Evolutionary conservation across 2,329 filamentous ascomycete genomes (phyloP).

Genomic region (Fusarium nematophilum): DNA sequence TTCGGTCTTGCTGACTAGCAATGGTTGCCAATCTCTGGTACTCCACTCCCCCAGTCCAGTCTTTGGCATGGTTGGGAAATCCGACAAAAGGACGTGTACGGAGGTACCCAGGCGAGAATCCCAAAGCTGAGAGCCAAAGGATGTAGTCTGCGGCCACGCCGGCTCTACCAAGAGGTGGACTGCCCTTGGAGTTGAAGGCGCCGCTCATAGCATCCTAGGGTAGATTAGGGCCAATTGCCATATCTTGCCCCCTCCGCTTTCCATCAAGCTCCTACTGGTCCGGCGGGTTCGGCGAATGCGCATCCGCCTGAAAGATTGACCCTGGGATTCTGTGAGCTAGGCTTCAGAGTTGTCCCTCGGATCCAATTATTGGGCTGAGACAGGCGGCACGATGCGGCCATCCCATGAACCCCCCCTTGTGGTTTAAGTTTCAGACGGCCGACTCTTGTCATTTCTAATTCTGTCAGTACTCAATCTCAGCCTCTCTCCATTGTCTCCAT

Average conservation of each 20-base stretch:
- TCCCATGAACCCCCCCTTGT: constrained; percentile 34
- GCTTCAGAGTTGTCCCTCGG: constrained; percentile 31
- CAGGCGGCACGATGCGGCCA: constrained; percentile 40
- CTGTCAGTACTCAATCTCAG: constrained; percentile 4
- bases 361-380: constrained; percentile 44
- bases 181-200: neutral
- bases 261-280: constrained; percentile 18
- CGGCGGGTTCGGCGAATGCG: constrained; percentile 14
- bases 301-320: constrained; percentile 32
- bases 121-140: neutral
- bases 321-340: constrained; percentile 35
- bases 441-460: constrained; percentile 13
- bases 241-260: constrained; percentile 6
- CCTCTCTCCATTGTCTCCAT: constrained; percentile 18
- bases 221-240: neutral
- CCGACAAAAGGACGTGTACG: neutral
- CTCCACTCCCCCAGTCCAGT: constrained; percentile 30
- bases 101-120: neutral
- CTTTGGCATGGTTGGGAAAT: constrained; percentile 16
- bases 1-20: constrained; percentile 35
- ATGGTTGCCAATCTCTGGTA: constrained; percentile 36
- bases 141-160: neutral
- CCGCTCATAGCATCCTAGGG: neutral
- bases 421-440: constrained; percentile 37
- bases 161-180: neutral